phyloP scores from a whole-genome alignment of 495 filamentous ascomycete species.

The Aspergillus bridgeri region DNA sequence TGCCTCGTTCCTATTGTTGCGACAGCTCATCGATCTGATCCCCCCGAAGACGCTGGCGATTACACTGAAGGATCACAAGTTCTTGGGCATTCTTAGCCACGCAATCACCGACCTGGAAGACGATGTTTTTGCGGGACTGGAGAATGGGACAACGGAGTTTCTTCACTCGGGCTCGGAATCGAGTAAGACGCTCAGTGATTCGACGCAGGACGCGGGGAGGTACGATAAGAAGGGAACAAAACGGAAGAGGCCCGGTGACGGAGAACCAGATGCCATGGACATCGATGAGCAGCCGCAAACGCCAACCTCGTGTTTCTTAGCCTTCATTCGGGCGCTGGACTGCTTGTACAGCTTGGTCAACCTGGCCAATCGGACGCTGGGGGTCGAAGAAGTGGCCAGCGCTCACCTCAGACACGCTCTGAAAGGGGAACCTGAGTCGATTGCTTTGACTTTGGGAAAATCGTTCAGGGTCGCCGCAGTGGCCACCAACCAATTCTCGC shows the following conservation, averaged over 20 bases:
- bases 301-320: conserved; percentile 36
- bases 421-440: conserved; percentile 42
- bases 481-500: conserved; percentile 32
- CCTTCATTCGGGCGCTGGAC: conserved; percentile 39
- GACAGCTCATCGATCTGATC: conserved; percentile 44
- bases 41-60: conserved; percentile 45
- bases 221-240: conserved; percentile 44
- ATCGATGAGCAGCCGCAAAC: conserved; percentile 34
- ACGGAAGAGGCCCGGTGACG: conserved; percentile 36
- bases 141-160: conserved; percentile 22
- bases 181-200: conserved; percentile 39
- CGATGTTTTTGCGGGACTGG: conserved; percentile 31
- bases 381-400: conserved; percentile 36
- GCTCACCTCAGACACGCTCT: conserved; percentile 54
- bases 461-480: conserved; percentile 36
- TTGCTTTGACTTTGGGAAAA: conserved; percentile 45
- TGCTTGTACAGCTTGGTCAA: conserved; percentile 35
- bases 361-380: conserved; percentile 25
- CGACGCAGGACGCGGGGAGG: conserved; percentile 22
- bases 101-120: conserved; percentile 37
- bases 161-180: conserved; percentile 33
- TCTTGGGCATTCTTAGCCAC: conserved; percentile 41
- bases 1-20: conserved; percentile 47
- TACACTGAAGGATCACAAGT: conserved; percentile 49
- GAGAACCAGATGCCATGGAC: conserved; percentile 35